These are phyloP conservation scores for Dendrothele bispora DNA, from an alignment of 768 basidiomycete species.

Conservation along the genomic window DNA sequence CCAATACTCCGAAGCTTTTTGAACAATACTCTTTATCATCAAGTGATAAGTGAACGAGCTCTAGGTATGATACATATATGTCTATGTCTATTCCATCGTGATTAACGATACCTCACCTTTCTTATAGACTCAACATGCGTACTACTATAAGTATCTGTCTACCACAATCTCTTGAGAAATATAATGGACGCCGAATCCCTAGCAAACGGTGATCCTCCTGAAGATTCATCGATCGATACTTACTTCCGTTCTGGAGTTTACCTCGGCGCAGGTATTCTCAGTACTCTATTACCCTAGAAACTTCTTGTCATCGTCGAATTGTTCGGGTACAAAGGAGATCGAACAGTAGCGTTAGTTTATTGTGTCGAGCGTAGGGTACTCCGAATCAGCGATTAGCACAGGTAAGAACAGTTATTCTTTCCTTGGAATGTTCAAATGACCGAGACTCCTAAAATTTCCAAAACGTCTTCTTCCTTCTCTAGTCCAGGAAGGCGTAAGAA, in stretches of 20 bases:
- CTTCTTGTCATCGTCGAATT: constrained; percentile 81
- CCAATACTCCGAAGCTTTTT: too few relatives aligned
- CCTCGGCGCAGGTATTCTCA: constrained; percentile 82
- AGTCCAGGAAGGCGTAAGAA: constrained; percentile 75
- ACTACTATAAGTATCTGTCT: constrained; percentile 81
- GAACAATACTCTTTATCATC: too few relatives aligned
- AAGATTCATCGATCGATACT: constrained; percentile 69
- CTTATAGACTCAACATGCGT: constrained; percentile 80
- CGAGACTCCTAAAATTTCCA: constrained; percentile 2
- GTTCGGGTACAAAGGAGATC: constrained; percentile 87
- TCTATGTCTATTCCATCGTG: background rate
- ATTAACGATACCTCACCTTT: background rate
- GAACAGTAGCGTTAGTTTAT: constrained; percentile 60
- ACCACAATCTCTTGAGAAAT: constrained; percentile 75
- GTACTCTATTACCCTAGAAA: constrained; percentile 81
- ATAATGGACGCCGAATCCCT: constrained; percentile 59
- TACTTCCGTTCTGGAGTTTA: constrained; percentile 92
- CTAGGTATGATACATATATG: too few relatives aligned
- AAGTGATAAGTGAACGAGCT: too few relatives aligned
- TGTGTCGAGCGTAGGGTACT: constrained; percentile 63
- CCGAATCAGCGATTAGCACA: constrained; percentile 44
- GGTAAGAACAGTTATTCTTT: too few relatives aligned
- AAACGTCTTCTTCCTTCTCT: constrained; percentile 6
- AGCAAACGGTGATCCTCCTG: constrained; percentile 43
- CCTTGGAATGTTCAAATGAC: too few relatives aligned